These are phyloP conservation scores for Phytophthora tentaculata DNA, from an alignment of 352 stramenopile genomes.

Conservation along the genomic window DNA sequence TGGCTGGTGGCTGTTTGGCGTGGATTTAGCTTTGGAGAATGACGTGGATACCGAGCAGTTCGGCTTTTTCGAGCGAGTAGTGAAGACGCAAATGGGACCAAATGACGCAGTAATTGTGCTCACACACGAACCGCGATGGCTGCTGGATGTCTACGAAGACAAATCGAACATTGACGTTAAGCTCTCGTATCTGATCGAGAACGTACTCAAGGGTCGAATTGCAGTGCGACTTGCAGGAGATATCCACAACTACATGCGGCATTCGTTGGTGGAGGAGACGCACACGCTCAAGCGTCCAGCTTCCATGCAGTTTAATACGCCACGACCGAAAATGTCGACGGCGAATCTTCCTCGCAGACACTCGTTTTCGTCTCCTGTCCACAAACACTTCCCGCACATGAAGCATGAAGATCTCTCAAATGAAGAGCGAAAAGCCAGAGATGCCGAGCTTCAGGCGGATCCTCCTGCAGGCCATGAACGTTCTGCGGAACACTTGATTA, in stretches of 20 bases:
- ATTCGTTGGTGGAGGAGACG: slow-evolving; percentile 69
- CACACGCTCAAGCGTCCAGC: slow-evolving; percentile 37
- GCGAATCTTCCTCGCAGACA: slow-evolving; percentile 35
- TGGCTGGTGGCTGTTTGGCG: slow-evolving; percentile 93
- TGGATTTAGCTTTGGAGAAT: slow-evolving; percentile 92
- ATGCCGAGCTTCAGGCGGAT: slow-evolving; percentile 14
- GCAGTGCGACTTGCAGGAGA: slow-evolving; percentile 89
- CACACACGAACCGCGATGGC: slow-evolving; percentile 92
- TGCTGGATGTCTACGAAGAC: slow-evolving; percentile 90
- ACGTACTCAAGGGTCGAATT: slow-evolving; percentile 75
- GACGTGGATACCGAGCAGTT: slow-evolving; percentile 95
- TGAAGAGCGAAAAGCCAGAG: slow-evolving; percentile 17
- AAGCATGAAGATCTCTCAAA: slow-evolving; percentile 25
- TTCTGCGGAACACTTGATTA: slow-evolving; percentile 78
- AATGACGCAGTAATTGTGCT: slow-evolving; percentile 92
- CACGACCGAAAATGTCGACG: slow-evolving; percentile 17
- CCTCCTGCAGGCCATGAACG: slow-evolving; percentile 13
- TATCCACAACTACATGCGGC: slow-evolving; percentile 94
- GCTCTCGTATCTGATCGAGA: slow-evolving; percentile 78
- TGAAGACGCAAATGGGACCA: slow-evolving; percentile 71
- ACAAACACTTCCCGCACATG: slow-evolving; percentile 87
- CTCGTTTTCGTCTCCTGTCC: slow-evolving; percentile 39
- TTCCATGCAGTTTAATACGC: slow-evolving; percentile 38
- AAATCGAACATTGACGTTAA: slow-evolving; percentile 73
- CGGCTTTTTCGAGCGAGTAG: slow-evolving; percentile 90